These are phyloP conservation scores for Nyssa sinensis DNA, from an alignment of 148 eudicot species.

Conservation along the genomic window DNA sequence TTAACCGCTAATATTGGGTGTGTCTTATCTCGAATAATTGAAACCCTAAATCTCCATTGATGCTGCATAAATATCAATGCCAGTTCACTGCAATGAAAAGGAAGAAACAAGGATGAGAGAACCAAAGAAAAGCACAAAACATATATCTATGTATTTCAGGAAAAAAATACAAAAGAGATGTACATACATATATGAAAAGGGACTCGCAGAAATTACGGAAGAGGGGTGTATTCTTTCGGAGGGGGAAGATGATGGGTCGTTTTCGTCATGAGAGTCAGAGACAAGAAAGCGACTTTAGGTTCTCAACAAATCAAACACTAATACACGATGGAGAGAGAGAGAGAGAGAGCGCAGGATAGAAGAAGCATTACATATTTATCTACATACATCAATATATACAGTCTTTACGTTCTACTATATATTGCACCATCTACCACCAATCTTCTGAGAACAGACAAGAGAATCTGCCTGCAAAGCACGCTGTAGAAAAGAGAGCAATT, in stretches of 20 bases:
- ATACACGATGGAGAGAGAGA: background rate
- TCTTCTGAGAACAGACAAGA: background rate
- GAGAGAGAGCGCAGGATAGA: background rate
- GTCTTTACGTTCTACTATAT: background rate
- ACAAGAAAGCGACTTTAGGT: slow-evolving; percentile 53
- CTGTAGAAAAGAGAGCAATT: background rate
- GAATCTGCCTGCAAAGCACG: background rate
- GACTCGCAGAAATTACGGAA: slow-evolving; percentile 4
- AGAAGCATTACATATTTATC: background rate
- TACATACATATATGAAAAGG: background rate
- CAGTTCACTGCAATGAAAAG: background rate
- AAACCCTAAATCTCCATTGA: slow-evolving; percentile 7
- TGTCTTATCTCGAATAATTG: background rate
- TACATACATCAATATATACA: background rate
- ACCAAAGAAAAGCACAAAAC: background rate
- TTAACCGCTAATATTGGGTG: slow-evolving; percentile 2
- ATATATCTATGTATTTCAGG: background rate
- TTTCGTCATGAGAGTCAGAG: slow-evolving; percentile 81
- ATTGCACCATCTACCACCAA: background rate
- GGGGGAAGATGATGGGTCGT: slow-evolving; percentile 48
- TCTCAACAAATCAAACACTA: slow-evolving; percentile 44
- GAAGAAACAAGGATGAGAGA: background rate
- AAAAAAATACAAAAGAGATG: background rate
- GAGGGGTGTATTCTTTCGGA: slow-evolving; percentile 3
- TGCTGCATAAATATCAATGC: background rate